Conservation (phyloP, 768 basidiomycete genomes). For the Boletus subcaerulescens region DNA sequence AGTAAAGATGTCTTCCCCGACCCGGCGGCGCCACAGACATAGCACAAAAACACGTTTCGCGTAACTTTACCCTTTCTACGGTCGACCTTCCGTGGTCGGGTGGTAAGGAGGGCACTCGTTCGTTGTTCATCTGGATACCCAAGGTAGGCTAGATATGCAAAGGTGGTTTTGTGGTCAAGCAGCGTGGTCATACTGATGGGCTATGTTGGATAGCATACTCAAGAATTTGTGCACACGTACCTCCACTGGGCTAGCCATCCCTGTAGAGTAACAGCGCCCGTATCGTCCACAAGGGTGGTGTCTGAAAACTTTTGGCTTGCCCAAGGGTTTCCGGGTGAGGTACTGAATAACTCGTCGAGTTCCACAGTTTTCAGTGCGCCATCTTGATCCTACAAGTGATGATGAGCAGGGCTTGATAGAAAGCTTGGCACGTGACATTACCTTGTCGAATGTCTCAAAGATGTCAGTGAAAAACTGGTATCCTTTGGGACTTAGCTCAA, state of each 20-base stretch:
- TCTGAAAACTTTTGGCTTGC: conserved; percentile 86
- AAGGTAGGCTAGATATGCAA: conserved; percentile 93
- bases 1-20: conserved; percentile 91
- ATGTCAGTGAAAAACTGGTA: conserved; percentile 97
- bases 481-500: conserved; percentile 90
- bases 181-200: conserved; percentile 87
- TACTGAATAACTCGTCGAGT: conserved; percentile 86
- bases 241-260: conserved; percentile 99
- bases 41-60: conserved; percentile 89
- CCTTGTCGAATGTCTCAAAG: conserved; percentile 95
- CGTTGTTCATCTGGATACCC: conserved; percentile 80
- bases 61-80: conserved; percentile 84
- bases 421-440: conserved; percentile 20
- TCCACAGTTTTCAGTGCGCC: conserved; percentile 84
- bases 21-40: conserved; percentile 93
- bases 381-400: conserved; percentile 74
- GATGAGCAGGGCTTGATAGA: conserved; percentile 1
- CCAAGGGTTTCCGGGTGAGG: conserved; percentile 98
- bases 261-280: conserved; percentile 90
- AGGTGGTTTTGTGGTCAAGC: conserved; percentile 86
- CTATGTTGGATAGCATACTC: neutral
- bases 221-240: conserved; percentile 40
- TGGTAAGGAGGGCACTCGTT: conserved; percentile 84
- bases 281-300: conserved; percentile 81
- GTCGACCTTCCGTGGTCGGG: conserved; percentile 79